Percentiles rank a stretch among this genome's conserved stretches.
Evolutionary conservation across 805 yeast genomes (phyloP).

Genomic region (Kuraishia molischiana): DNA sequence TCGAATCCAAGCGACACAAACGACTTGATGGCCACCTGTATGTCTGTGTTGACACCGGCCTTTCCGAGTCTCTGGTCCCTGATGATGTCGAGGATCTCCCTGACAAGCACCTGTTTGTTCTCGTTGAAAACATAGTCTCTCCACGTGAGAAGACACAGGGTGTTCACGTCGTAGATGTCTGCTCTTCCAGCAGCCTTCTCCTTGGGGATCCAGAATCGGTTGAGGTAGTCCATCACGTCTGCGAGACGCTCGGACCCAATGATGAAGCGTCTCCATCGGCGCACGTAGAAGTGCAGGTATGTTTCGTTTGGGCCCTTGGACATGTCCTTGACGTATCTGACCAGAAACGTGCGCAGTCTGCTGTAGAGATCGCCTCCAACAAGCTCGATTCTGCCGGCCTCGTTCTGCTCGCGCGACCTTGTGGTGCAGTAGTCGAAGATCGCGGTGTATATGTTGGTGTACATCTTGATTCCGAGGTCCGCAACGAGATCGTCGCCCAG

Average conservation of each 20-base stretch:
- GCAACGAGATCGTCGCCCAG: constrained; percentile 57
- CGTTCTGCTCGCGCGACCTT: constrained; percentile 46
- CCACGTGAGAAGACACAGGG: constrained; percentile 85
- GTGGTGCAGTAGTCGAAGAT: constrained; percentile 89
- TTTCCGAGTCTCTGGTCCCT: constrained; percentile 73
- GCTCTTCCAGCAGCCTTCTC: constrained; percentile 90
- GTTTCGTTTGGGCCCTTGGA: constrained; percentile 48
- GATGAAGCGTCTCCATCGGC: constrained; percentile 81
- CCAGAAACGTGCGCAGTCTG: constrained; percentile 58
- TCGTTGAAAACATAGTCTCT: constrained; percentile 68
- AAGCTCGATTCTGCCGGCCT: constrained; percentile 22
- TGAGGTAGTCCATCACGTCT: constrained; percentile 91
- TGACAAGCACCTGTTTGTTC: constrained; percentile 48
- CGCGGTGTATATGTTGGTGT: constrained; percentile 86
- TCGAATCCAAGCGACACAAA: constrained; percentile 88
- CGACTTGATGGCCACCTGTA: constrained; percentile 73
- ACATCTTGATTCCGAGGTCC: constrained; percentile 61
- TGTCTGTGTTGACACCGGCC: constrained; percentile 52
- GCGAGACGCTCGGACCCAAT: constrained; percentile 88
- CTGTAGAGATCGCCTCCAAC: constrained; percentile 88
- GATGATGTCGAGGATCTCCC: constrained; percentile 68
- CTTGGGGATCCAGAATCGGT: constrained; percentile 95
- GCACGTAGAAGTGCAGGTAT: constrained; percentile 74
- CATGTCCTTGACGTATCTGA: constrained; percentile 43
- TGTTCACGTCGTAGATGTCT: constrained; percentile 84